phyloP scores from a whole-genome alignment of 2,329 filamentous ascomycete species.

The Monosporascus sp. region DNA sequence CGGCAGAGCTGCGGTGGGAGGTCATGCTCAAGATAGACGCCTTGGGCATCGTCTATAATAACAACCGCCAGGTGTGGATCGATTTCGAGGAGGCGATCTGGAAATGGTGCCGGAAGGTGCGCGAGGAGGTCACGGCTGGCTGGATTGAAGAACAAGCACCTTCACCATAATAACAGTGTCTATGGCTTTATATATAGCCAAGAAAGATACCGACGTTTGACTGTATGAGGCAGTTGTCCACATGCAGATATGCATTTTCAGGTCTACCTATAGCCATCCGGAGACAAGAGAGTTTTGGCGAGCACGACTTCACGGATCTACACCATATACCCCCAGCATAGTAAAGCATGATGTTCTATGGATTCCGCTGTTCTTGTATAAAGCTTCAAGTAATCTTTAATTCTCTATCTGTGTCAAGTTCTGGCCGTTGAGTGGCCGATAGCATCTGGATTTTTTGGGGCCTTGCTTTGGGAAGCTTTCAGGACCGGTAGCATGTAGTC shows the following conservation, averaged over 20 bases:
- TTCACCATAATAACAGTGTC: conserved; percentile 7
- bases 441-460: no score
- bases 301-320: not conserved
- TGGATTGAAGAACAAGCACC: conserved; percentile 23
- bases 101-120: conserved; percentile 75
- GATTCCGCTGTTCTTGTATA: no score
- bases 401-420: no score
- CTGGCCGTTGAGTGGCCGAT: no score
- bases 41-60: conserved; percentile 77
- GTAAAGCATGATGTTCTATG: not conserved
- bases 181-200: not conserved
- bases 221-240: not conserved
- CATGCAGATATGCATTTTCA: not conserved
- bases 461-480: no score
- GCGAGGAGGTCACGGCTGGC: conserved; percentile 77
- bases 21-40: conserved; percentile 77
- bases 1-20: conserved; percentile 91
- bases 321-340: not conserved
- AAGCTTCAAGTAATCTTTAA: no score
- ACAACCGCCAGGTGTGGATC: conserved; percentile 63
- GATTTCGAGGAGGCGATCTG: conserved; percentile 79
- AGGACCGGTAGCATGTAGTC: no score
- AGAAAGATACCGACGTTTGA: not conserved
- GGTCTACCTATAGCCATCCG: not conserved
- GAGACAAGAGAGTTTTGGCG: not conserved